Percentiles rank a stretch among this genome's conserved stretches.
Conservation (phyloP, 106 monocot genomes). For the Allium sativum region DNA sequence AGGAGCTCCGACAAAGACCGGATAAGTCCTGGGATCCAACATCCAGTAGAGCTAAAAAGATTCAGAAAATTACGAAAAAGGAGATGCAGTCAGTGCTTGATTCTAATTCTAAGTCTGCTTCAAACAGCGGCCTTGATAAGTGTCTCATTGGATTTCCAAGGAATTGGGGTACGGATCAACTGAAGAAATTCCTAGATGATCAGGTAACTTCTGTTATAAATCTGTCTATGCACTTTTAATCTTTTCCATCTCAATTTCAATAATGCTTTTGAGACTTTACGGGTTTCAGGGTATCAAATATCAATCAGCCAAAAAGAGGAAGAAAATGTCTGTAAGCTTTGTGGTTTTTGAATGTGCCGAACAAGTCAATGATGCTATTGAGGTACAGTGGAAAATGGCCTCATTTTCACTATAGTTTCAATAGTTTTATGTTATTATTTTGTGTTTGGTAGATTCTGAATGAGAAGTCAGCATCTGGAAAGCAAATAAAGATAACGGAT, state of each 20-base stretch:
- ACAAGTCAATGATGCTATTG: slow-evolving; percentile 42
- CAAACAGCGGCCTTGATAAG: slow-evolving; percentile 43
- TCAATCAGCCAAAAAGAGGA: slow-evolving; percentile 72
- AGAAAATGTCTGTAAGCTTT: slow-evolving; percentile 83
- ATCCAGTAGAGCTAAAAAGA: slow-evolving; percentile 62
- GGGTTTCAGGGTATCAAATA: slow-evolving; percentile 54
- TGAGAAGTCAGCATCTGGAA: slow-evolving; percentile 36
- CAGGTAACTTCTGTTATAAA: slow-evolving; percentile 15
- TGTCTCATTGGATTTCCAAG: slow-evolving; percentile 72
- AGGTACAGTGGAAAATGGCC: slow-evolving; percentile 30
- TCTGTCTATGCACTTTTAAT: not conserved
- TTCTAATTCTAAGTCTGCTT: slow-evolving; percentile 7
- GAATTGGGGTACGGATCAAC: slow-evolving; percentile 45
- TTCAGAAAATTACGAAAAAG: slow-evolving; percentile 13
- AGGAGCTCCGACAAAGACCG: slow-evolving; percentile 72
- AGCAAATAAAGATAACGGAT: slow-evolving; percentile 64
- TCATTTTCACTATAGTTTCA: not conserved
- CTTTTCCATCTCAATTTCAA: too few species aligned
- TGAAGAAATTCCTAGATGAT: slow-evolving; percentile 59
- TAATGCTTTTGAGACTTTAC: too few species aligned
- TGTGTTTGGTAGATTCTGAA: slow-evolving; percentile 40
- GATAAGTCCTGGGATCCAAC: slow-evolving; percentile 89
- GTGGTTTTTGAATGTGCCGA: slow-evolving; percentile 43
- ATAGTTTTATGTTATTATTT: not conserved
- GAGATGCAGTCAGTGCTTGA: not conserved